Conservation (phyloP, 371 early-diverging fungal species). For the Mucor sp. region DNA sequence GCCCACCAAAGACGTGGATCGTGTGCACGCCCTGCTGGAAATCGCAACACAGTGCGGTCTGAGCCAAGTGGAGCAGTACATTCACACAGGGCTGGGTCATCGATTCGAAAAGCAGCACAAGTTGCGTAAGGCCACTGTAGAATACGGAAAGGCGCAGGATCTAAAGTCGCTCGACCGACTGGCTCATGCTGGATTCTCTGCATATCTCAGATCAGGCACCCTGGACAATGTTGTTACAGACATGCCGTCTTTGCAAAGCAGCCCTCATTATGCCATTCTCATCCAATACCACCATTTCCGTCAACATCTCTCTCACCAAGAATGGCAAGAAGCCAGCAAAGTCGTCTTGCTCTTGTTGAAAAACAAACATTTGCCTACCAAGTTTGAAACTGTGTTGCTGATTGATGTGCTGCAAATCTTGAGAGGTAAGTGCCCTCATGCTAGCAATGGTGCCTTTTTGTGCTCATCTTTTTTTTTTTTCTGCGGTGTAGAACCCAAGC, state of each 20-base stretch:
- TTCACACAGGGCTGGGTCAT: slow-evolving; percentile 17
- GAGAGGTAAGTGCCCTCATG: slow-evolving; percentile 11
- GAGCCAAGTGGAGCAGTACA: neutral
- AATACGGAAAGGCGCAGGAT: slow-evolving; percentile 31
- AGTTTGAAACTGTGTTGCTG: slow-evolving; percentile 17
- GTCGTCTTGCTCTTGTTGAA: neutral
- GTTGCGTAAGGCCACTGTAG: slow-evolving; percentile 16
- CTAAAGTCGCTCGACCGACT: slow-evolving; percentile 23
- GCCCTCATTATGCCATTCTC: slow-evolving; percentile 26
- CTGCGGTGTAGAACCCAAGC: neutral
- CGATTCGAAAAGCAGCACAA: slow-evolving; percentile 20
- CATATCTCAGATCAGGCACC: slow-evolving; percentile 24
- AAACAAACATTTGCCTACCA: slow-evolving; percentile 4
- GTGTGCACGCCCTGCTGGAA: neutral
- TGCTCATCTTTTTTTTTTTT: no score
- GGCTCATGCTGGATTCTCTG: slow-evolving; percentile 16
- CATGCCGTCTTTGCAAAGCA: slow-evolving; percentile 9
- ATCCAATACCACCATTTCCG: slow-evolving; percentile 21
- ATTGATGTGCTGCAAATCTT: slow-evolving; percentile 16
- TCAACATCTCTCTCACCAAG: slow-evolving; percentile 5
- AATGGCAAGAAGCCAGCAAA: slow-evolving; percentile 12
- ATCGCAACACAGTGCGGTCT: neutral
- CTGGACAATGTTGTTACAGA: slow-evolving; percentile 16
- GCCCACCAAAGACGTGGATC: neutral
- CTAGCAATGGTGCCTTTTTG: no score